phyloP scores from a whole-genome alignment of 208 protist genomes.

The Wallacemonas collosoma region DNA sequence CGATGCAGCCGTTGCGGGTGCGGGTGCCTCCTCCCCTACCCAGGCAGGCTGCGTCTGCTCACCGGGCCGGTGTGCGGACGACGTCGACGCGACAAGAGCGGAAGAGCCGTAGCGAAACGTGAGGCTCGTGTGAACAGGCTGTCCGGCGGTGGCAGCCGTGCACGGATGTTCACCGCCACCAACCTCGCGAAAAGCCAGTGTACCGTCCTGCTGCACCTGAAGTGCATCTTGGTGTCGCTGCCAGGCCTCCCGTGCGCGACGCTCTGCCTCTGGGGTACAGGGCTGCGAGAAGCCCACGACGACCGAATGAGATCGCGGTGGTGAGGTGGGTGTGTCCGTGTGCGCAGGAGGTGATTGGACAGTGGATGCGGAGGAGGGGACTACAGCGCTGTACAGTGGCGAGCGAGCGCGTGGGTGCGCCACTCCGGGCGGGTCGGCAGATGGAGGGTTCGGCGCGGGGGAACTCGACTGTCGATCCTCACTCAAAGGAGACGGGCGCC shows the following conservation, averaged over 20 bases:
- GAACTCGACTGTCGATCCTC: not conserved
- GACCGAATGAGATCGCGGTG: not conserved
- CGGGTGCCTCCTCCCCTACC: no score
- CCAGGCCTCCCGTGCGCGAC: conserved; percentile 6
- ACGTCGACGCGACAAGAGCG: not conserved
- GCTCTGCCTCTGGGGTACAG: conserved; percentile 13
- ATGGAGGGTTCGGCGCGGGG: conserved; percentile 1
- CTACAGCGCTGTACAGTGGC: not conserved
- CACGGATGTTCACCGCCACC: not conserved
- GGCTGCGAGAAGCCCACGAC: conserved; percentile 3
- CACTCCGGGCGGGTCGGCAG: not conserved
- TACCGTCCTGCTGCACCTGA: not conserved
- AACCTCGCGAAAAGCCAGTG: not conserved
- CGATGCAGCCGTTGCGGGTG: no score
- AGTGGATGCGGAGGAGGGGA: not conserved
- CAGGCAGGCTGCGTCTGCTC: not conserved
- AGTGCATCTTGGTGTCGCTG: not conserved
- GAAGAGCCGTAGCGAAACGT: not conserved
- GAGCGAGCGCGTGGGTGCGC: not conserved
- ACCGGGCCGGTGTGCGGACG: not conserved
- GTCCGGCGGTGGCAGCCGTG: not conserved
- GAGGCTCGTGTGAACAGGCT: not conserved
- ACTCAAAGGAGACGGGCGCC: not conserved
- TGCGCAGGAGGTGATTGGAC: not conserved
- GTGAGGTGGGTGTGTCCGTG: not conserved